Conservation (phyloP, 1,284 basidiomycete genomes). For the Sparassis latifolia region DNA sequence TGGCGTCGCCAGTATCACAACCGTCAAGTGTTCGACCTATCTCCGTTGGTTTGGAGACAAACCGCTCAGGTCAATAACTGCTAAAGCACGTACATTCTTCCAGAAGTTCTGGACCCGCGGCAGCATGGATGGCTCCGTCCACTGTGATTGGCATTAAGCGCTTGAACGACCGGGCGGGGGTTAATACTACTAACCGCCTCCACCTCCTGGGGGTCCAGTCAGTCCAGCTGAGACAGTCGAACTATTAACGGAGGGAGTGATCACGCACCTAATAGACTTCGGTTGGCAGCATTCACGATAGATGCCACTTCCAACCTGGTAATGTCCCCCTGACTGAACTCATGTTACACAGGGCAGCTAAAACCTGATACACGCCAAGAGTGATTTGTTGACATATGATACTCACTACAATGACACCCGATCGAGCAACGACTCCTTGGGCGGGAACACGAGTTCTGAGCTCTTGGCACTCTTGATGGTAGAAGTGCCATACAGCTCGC, state of each 20-base stretch:
- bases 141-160: slow-evolving; percentile 37
- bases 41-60: slow-evolving; percentile 26
- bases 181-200: slow-evolving; percentile 48
- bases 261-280: slow-evolving; percentile 59
- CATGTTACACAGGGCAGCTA: slow-evolving; percentile 5
- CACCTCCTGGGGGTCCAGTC: slow-evolving; percentile 43
- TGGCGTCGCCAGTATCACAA: slow-evolving; percentile 78
- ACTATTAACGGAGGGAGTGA: not conserved
- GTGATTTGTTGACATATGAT: not conserved
- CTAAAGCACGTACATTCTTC: slow-evolving; percentile 56
- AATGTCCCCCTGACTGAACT: slow-evolving; percentile 70
- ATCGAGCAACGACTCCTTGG: slow-evolving; percentile 35
- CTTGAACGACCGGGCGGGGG: slow-evolving; percentile 1
- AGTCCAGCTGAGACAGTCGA: not conserved
- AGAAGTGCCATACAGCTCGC: slow-evolving; percentile 38
- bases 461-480: slow-evolving; percentile 25
- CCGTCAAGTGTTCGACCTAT: slow-evolving; percentile 65
- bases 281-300: slow-evolving; percentile 88
- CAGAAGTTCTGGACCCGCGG: slow-evolving; percentile 71
- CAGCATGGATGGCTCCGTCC: slow-evolving; percentile 82
- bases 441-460: slow-evolving; percentile 27
- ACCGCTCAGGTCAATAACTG: not conserved
- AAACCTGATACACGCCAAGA: not conserved
- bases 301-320: slow-evolving; percentile 67
- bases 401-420: slow-evolving; percentile 59